Base-by-base conservation (phyloP, 1,284 basidiomycete genomes). In the Golubevia sp. region DNA sequence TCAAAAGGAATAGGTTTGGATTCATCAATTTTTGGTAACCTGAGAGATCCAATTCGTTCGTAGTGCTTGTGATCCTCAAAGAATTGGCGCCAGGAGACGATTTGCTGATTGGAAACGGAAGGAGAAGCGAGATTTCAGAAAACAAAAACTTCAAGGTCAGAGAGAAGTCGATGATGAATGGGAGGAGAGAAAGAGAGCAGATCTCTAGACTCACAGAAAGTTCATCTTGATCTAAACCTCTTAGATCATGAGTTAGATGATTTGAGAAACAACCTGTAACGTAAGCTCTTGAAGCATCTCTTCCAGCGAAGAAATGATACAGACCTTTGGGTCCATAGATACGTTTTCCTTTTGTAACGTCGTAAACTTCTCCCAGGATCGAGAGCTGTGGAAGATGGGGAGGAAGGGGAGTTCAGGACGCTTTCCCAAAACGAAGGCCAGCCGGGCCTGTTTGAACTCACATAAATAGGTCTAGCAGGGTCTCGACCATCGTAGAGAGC, bases 281-380 rank as follows among this genome's bases (percentile, higher is more conserved):
- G 54, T 74, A 83, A 8, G 80, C 79, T 5, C 80, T 73, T 24
- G 71, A 74, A 3, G 80, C 80, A 48, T 83, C 80, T 24, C 58
- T 63, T 7, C 80, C 80, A 26, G 76, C 71, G 55, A 83, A 82
- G 62, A 82, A 74, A 23, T 66, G 59, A 54, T 83, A 83, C 27
- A 67, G 64, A 15, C 79, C 76, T 13, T 76, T 75, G 0, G 74
- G 74, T 1, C 94, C 93, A 84, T 98, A 98, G n/a, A 92, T 89
- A 63, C 88, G 86, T 55, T 90, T 87, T 72, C 89, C 89, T 51
- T 86, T 85, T 38, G 90, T 89, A 50, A 99, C 96, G 79, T 99
- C 95, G 85, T 90, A 98, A 1, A 99, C 94, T 60, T 92, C 90
- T 20, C 93, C 92, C 79, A 94, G 91, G 77, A 98, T 91, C 23